Evolutionary conservation across 768 basidiomycete species (phyloP).

Genomic region (Boletus rufocinnamomeus): DNA sequence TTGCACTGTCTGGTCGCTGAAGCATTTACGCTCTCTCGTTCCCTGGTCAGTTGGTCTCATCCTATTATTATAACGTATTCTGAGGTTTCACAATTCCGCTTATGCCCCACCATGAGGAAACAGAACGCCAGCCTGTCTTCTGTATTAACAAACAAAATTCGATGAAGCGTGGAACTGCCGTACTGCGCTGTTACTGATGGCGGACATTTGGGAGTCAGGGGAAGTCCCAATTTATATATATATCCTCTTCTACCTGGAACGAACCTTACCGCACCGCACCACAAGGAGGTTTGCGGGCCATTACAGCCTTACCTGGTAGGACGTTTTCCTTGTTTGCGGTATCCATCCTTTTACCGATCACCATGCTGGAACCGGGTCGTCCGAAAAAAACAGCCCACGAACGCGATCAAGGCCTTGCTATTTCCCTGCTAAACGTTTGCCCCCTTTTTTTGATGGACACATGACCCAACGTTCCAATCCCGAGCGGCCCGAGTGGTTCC

Average conservation of each 20-base stretch:
- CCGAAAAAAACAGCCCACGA: not conserved
- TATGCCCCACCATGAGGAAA: constrained; percentile 9
- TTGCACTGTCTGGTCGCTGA: not conserved
- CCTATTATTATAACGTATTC: not conserved
- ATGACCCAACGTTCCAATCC: not conserved
- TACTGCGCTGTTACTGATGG: not conserved
- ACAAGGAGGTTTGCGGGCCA: not conserved
- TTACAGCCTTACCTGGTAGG: not conserved
- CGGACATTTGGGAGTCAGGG: not conserved
- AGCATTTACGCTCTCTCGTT: constrained; percentile 4
- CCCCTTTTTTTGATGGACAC: not conserved
- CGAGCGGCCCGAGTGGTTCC: not conserved
- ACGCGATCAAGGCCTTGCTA: not conserved
- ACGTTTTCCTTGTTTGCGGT: not conserved
- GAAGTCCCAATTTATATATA: not conserved
- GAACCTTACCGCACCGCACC: not conserved
- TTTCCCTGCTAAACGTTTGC: not conserved
- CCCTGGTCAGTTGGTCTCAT: not conserved
- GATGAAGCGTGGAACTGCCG: constrained; percentile 4
- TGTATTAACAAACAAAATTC: constrained; percentile 2
- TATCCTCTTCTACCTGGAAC: not conserved
- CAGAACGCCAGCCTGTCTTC: not conserved
- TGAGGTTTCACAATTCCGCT: constrained; percentile 1
- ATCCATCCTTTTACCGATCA: not conserved
- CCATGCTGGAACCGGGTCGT: not conserved